Conservation (phyloP, 2,329 filamentous ascomycete species). For the Aspergillus flavus region DNA sequence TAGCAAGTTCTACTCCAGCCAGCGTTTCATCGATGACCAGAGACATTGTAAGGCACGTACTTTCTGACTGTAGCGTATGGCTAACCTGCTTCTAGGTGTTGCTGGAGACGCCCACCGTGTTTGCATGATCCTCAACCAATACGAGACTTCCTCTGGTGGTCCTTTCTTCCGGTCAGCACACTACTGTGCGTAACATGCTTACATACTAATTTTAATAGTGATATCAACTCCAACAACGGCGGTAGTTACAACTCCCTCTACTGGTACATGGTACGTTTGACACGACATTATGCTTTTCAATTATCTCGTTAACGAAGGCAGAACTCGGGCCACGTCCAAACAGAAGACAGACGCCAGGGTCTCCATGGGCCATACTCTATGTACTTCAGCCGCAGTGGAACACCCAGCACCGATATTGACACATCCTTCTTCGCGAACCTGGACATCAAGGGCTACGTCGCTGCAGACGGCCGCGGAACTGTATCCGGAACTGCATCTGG, state of each 20-base stretch:
- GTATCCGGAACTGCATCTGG: constrained; percentile 65
- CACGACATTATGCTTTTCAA: no score
- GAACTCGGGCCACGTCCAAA: constrained; percentile 67
- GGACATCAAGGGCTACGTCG: constrained; percentile 60
- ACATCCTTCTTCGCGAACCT: constrained; percentile 63
- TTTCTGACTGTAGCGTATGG: no score
- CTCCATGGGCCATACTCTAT: constrained; percentile 68
- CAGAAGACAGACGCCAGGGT: constrained; percentile 63
- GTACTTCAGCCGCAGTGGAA: constrained; percentile 60
- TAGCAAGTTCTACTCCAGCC: constrained; percentile 70
- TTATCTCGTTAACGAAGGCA: constrained; percentile 18
- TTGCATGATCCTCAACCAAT: constrained; percentile 61
- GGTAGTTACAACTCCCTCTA: constrained; percentile 62
- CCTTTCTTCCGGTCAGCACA: constrained; percentile 60
- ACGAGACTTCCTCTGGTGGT: constrained; percentile 66
- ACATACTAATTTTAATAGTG: constrained; percentile 36
- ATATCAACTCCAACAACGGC: constrained; percentile 68
- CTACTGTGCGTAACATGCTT: neutral
- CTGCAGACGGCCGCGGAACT: constrained; percentile 58
- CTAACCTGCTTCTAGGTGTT: constrained; percentile 23
- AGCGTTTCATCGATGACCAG: constrained; percentile 70
- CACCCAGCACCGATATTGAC: constrained; percentile 56
- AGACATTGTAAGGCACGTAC: constrained; percentile 53
- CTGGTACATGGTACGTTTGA: constrained; percentile 59
- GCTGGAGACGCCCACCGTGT: constrained; percentile 53